phyloP scores from a whole-genome alignment of 164 flowering plant species.

The Aristolochia californica region DNA sequence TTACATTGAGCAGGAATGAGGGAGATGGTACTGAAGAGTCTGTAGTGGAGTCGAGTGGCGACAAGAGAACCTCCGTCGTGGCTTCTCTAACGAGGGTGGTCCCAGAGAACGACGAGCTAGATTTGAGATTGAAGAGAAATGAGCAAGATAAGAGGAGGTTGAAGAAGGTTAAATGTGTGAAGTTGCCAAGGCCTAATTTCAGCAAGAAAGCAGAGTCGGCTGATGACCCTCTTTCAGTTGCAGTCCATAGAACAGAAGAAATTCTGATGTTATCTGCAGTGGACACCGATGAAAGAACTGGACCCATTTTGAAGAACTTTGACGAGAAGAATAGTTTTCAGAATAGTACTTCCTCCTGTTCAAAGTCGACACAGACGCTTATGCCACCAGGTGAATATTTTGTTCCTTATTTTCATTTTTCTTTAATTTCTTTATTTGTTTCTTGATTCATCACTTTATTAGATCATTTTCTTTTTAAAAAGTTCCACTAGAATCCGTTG shows the following conservation, averaged over 20 bases:
- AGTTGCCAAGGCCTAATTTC: neutral
- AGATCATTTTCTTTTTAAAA: neutral
- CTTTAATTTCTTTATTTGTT: neutral
- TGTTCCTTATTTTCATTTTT: neutral
- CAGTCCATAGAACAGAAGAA: neutral
- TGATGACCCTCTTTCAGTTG: neutral
- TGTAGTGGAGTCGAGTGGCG: neutral
- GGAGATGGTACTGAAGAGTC: neutral
- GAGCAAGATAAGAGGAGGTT: neutral
- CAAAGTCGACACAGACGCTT: neutral
- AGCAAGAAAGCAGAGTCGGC: neutral
- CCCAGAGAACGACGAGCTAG: neutral
- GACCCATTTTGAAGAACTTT: neutral
- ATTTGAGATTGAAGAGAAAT: neutral
- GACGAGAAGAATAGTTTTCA: neutral
- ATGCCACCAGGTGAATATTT: slow-evolving; percentile 5
- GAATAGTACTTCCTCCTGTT: neutral
- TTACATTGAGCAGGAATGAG: neutral
- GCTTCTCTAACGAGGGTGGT: neutral
- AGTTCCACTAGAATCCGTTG: neutral
- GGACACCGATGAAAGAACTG: neutral
- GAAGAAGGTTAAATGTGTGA: neutral
- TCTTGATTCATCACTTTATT: neutral
- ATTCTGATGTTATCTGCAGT: neutral
- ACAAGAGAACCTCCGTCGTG: neutral